Conservation (phyloP, 2,329 filamentous ascomycete genomes). For the Nemania serpens region DNA sequence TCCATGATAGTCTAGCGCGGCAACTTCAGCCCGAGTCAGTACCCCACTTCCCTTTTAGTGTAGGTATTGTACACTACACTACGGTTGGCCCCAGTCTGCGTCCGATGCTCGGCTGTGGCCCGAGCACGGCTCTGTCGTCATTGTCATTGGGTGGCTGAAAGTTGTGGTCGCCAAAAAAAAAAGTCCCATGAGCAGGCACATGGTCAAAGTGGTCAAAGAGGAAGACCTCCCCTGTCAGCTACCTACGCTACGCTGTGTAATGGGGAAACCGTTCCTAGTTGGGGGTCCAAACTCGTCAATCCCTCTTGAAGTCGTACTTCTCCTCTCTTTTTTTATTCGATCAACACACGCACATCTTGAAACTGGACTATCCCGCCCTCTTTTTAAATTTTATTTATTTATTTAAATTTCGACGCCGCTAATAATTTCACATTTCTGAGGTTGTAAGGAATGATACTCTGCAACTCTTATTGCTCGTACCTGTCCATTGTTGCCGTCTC, state of each 20-base stretch:
- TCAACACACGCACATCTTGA: constrained; percentile 6
- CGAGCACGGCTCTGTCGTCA: constrained; percentile 30
- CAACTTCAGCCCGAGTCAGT: constrained; percentile 7
- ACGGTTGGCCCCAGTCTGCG: constrained; percentile 24
- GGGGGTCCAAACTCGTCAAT: constrained; percentile 20
- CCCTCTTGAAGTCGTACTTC: constrained; percentile 10
- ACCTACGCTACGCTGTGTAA: constrained; percentile 4
- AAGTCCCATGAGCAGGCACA: constrained; percentile 26
- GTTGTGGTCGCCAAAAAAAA: constrained; percentile 24
- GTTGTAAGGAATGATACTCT: constrained; percentile 33
- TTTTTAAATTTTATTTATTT: not conserved
- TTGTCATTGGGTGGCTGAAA: constrained; percentile 29
- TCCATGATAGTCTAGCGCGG: not conserved
- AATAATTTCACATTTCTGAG: constrained; percentile 6
- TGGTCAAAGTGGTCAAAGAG: constrained; percentile 8
- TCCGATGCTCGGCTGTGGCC: constrained; percentile 28
- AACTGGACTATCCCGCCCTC: not conserved
- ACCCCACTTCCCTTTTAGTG: constrained; percentile 24
- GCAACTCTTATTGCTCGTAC: constrained; percentile 17
- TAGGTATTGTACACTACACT: no score
- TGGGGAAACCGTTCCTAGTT: constrained; percentile 16
- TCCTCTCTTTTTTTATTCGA: constrained; percentile 9
- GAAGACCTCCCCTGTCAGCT: constrained; percentile 24
- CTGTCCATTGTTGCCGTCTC: constrained; percentile 30
- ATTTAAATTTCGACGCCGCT: not conserved